These are phyloP conservation scores for Plasmopara viticola DNA, from an alignment of 352 stramenopile genomes.

Conservation along the genomic window DNA sequence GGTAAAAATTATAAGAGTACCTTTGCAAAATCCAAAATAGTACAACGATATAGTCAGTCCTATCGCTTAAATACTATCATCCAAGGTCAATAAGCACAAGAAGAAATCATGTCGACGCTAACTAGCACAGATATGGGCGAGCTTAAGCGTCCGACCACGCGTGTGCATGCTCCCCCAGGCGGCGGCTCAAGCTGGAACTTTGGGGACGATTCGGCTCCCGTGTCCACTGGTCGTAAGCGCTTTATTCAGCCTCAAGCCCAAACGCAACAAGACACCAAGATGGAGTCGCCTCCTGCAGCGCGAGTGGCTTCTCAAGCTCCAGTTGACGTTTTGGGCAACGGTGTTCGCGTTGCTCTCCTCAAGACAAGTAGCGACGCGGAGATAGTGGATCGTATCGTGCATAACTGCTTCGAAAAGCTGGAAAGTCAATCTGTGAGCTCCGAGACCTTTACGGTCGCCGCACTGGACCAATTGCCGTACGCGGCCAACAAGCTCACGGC, in stretches of 20 bases:
- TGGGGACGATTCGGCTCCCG: constrained; percentile 27
- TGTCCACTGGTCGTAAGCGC: constrained; percentile 21
- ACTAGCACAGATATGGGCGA: constrained; percentile 79
- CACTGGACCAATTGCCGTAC: constrained; percentile 77
- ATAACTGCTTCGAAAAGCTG: constrained; percentile 55
- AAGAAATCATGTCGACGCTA: constrained; percentile 61
- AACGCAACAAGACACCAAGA: constrained; percentile 27
- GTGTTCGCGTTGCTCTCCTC: constrained; percentile 54
- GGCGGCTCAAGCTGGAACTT: constrained; percentile 81
- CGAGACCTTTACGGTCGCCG: constrained; percentile 71
- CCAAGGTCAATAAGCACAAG: too few relatives aligned
- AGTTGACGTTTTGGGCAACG: constrained; percentile 4
- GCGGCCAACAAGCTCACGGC: constrained; percentile 77
- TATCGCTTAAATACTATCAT: too few relatives aligned
- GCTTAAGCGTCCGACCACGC: constrained; percentile 78
- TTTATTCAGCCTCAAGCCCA: constrained; percentile 21
- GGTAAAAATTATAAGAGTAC: too few relatives aligned
- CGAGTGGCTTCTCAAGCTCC: constrained; percentile 17
- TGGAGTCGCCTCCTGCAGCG: constrained; percentile 33
- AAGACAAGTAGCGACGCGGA: constrained; percentile 74
- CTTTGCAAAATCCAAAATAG: too few relatives aligned
- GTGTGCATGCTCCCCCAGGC: constrained; percentile 70
- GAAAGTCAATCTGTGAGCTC: constrained; percentile 23
- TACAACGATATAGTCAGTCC: too few relatives aligned
- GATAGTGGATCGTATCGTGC: constrained; percentile 59